Conservation (phyloP, 352 stramenopile species). For the Pythium periplocum region DNA sequence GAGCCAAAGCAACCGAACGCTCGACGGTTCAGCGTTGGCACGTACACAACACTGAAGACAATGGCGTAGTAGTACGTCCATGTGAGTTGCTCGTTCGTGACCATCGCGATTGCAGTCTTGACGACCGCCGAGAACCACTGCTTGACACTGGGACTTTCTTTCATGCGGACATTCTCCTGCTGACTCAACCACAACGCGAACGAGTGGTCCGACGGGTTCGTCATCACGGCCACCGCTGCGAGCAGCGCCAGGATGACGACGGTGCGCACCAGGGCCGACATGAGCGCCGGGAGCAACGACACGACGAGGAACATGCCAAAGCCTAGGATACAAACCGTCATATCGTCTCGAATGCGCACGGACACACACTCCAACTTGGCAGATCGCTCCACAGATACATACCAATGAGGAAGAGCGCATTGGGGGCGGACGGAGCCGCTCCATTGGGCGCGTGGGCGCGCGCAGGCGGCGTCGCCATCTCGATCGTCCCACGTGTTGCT, state of each 20-base stretch:
- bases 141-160: conserved; percentile 30
- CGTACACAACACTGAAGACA: conserved; percentile 59
- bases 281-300: conserved; percentile 52
- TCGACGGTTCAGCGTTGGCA: conserved; percentile 53
- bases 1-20: conserved; percentile 59
- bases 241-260: conserved; percentile 24
- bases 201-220: conserved; percentile 65
- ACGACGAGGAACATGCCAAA: conserved; percentile 70
- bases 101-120: conserved; percentile 59
- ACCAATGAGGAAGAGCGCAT: conserved; percentile 71
- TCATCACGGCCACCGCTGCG: conserved; percentile 27
- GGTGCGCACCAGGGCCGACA: conserved; percentile 37
- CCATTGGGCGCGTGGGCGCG: conserved; percentile 7
- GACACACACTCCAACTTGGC: too few species aligned
- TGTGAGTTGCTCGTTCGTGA: conserved; percentile 52
- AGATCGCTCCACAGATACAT: not conserved
- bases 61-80: conserved; percentile 63
- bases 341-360: too few species aligned
- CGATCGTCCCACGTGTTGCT: not conserved
- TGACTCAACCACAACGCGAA: conserved; percentile 61
- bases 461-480: conserved; percentile 10
- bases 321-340: conserved; percentile 15
- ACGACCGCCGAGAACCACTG: conserved; percentile 71
- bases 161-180: conserved; percentile 52
- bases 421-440: conserved; percentile 33